phyloP scores from a whole-genome alignment of 2,329 filamentous ascomycete species.

The Fusarium protoensiforme region DNA sequence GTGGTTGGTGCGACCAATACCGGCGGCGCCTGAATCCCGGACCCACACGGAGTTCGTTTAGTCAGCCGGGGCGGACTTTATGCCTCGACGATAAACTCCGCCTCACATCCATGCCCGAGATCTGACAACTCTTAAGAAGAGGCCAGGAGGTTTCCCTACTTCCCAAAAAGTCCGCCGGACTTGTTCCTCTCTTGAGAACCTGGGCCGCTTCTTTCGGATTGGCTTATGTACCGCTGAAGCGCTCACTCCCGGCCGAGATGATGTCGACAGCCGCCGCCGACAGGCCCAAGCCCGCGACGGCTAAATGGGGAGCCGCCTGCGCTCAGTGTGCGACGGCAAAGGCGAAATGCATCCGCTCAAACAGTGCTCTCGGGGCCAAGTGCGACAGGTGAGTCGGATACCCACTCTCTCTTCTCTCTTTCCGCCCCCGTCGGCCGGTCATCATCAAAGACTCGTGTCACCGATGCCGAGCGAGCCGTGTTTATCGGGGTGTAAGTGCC shows the following conservation, averaged over 20 bases:
- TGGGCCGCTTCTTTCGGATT: conserved; percentile 9
- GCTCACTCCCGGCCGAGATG: conserved; percentile 10
- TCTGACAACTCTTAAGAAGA: neutral
- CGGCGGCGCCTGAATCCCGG: neutral
- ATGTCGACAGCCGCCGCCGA: conserved; percentile 28
- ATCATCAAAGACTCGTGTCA: neutral
- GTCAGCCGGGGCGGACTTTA: conserved; percentile 24
- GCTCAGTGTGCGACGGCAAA: conserved; percentile 61
- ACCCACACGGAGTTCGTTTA: neutral
- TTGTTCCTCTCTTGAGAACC: conserved; percentile 19
- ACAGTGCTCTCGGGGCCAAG: conserved; percentile 50
- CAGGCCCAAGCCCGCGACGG: conserved; percentile 48
- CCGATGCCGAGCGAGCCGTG: conserved; percentile 3
- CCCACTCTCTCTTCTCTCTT: neutral
- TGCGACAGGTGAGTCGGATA: conserved; percentile 56
- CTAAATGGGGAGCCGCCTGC: conserved; percentile 63
- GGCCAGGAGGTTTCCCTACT: neutral
- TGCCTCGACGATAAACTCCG: conserved; percentile 16
- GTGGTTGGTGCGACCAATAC: conserved; percentile 18
- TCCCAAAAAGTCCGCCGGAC: conserved; percentile 41
- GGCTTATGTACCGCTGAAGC: conserved; percentile 11
- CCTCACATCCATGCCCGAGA: conserved; percentile 10
- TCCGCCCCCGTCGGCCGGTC: neutral
- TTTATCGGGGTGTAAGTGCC: conserved; percentile 17
- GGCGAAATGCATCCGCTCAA: conserved; percentile 61